Base-by-base conservation (phyloP, 2,329 filamentous ascomycete species). In the Trichoderma citrinoviride region DNA sequence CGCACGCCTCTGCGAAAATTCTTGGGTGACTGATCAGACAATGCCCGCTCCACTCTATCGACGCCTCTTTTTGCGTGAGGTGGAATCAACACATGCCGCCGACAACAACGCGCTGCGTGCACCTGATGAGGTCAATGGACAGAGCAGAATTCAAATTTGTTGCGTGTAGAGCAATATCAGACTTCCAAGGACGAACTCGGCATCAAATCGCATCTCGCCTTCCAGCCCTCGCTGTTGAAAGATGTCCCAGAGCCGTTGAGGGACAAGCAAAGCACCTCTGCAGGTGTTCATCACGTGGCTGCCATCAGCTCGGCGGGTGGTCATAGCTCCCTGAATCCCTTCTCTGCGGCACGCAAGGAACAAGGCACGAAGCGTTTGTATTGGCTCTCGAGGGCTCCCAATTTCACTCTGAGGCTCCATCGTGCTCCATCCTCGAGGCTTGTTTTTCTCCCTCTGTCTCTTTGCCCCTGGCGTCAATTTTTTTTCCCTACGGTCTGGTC, bases 241-340 rank as follows among this genome's bases (percentile, higher is more conserved):
- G 12, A 37, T 3, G 4, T 44, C 43, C 41, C 23, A 14, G 19
- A 47, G 17, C 23, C 6, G 33, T 49, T 40, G n/a, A 61, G 47
- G 55, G 43, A 50, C 37, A 57, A 58, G 53, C n/a, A n/a, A 25
- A 37, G 56, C 56, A n/a, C n/a, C n/a, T n/a, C n/a, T n/a, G n/a
- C 23, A 44, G 56, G 56, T 29, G 33, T 41, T 12, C 23, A 55
- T 65, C 63, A 65, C 63, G 63, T 65, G 63, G 56, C 27, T 41
- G 21, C 12, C 21, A 14, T 46, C 47, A 27, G 43, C 55, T 33
- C 17, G 15, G 19, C 23, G 40, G 47, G 37, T 41, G 63, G 63
- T 61, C 63, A 65, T 65, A 65, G 63, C 63, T 65, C 56, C n/a
- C 63, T 37, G 33, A 37, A 37, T 37, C 33, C 33, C 33, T 37